Evolutionary conservation across 805 yeast species (phyloP), one percentile per base, ranked within the genome.

Genomic region (Metschnikowia henanensis): DNA sequence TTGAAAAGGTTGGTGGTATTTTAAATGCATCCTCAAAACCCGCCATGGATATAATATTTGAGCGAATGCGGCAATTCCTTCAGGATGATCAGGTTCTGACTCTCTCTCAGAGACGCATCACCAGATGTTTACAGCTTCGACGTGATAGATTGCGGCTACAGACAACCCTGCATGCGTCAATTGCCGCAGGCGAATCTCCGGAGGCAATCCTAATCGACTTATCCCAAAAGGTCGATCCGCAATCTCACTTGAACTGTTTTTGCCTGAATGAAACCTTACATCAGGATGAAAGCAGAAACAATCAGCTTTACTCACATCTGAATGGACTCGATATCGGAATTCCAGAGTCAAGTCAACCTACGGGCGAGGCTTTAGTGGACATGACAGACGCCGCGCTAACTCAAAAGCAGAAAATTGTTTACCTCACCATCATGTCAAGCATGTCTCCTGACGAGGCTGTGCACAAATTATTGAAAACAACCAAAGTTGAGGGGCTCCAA

Each of bases 371-470:
- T 7, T 16, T 41, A 25, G 20, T 30, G 9, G 43, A 45, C 20
- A 36, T 19, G 42, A 41, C 43, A 17, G 40, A 41, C 22, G 21
- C 25, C 0, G 79, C 79, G 20, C 63, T 82, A 23, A 69, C 81
- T 2, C 80, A 81, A 39, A 80, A 81, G 52, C 88, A 88, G 53
- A 88, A 88, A 54, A 77, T 77, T 1, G 84, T 92, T 2, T 92
- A 92, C 55, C 66, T 91, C 22, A 84, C 92, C 0, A 69, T 94
- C 8, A 89, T 87, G 84, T 88, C 97, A 18, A 82, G 96, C 47
- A 79, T 92, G 83, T 83, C 95, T 0, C 81, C 91, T 5, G 96
- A 88, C 52, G 99, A 94, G 68, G 92, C 96, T 0, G 90, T 88
- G 1, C 98, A 91, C 61, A 91, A 91, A 61, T 65, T 94, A 5